Base-by-base conservation (phyloP, 1,139 yeast species). In the Magnusiomyces fungicola region DNA sequence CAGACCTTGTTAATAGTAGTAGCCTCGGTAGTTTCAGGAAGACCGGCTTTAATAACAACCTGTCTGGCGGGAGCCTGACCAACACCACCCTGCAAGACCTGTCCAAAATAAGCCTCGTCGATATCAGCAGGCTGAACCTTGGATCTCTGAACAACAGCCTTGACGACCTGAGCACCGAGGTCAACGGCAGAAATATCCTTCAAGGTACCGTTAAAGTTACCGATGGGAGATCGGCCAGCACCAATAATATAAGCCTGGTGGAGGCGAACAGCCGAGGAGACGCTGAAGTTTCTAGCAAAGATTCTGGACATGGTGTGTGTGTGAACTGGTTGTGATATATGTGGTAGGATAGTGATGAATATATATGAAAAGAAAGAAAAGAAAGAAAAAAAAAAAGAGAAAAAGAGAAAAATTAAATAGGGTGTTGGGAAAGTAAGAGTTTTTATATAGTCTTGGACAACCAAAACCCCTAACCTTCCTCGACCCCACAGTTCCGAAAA, bases 21-120 rank as follows among this genome's bases (percentile, higher is more conserved):
- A 52, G 82, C 80, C 53, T 79, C 80, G 47, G 75, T 69, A 16
- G 69, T 54, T 48, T 73, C 75, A 14, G 81, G 74, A 54, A 79
- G 68, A 3, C 83, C 83, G 5, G 81, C 79, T 58, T 74, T 75
- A 59, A 78, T 68, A 30, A 78, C 80, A 43, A 77, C 83, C 65
- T 79, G 83, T 62, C 83, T 72, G 36, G 83, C 83, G 23, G 83
- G 83, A 42, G 81, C 78, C 62, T 79, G 83, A 54, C 83, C 83
- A 23, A 74, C 70, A 58, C 74, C 72, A 52, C 79, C 83, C 62
- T 76, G 81, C 55, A 79, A 69, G 25, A 77, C 83, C 52, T 80
- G 76, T 45, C 83, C 83, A 58, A 78, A 73, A 52, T 73, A 67
- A 48, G 76, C 70, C 61, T 78, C 82, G 52, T 77, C 80, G 44